Base-by-base conservation (phyloP, 495 filamentous ascomycete species). In the Aspergillus avenaceus region DNA sequence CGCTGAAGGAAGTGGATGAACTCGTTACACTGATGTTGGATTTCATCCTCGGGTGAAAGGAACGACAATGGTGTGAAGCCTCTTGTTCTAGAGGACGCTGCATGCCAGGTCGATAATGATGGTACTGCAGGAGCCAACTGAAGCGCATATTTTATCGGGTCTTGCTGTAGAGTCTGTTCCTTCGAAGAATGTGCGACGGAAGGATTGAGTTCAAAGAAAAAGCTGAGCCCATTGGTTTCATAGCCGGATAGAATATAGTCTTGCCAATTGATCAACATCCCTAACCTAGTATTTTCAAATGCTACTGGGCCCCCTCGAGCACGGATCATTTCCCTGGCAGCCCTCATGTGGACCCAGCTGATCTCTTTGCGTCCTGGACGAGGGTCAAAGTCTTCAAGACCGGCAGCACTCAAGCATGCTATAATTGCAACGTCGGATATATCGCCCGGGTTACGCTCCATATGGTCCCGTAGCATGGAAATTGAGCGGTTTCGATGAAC, bases 201-300 rank as follows among this genome's bases (percentile, higher is more conserved):
- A 21, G 42, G 7, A 8, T 52, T 48, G 13, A 49, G 45, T 19
- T 73, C 63, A 31, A 67, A 72, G 28, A 57, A 67, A 34, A 73
- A 70, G 41, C 63, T 66, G 0, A 54, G 52, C 11, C 60, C 64
- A 9, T 66, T 53, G 1, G 61, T 65, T 28, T 71, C 67, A 47
- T 71, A 73, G 1, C 71, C 71, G 1, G 66, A 61, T 16, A 72
- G 45, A 23, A 70, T 69, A 48, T 73, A 72, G 46, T 73, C 70
- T 58, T 70, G 66, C 71, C 67, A 73, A 41, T 74, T 72, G 31
- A 70, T 70, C 23, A 74, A 45, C 61, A 66, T 72, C 0, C 65
- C 67, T n/a, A 72, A 45, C 28, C 62, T 68, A 8, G 66, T 71
- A 38, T 66, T 61, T 12, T 57, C 53, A 46, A 72, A 72, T 23